Evolutionary conservation across 768 basidiomycete genomes (phyloP).

Genomic region (Mycena belliarum): DNA sequence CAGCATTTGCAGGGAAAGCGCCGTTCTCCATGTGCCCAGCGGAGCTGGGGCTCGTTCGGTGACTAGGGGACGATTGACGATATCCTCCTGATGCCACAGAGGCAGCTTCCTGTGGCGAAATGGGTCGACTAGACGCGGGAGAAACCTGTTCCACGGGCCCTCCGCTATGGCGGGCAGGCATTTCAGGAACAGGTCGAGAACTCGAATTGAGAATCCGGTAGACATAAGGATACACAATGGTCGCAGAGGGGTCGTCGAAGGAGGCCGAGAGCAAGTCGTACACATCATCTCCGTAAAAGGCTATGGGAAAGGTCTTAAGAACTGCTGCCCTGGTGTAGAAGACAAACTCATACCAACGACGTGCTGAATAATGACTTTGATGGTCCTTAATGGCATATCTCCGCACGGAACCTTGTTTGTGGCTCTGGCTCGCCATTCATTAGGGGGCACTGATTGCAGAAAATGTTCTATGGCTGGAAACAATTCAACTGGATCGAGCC

Average conservation of each 20-base stretch:
- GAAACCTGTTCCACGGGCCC: constrained; percentile 44
- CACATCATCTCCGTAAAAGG: constrained; percentile 83
- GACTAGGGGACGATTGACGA: constrained; percentile 60
- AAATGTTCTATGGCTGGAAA: constrained; percentile 94
- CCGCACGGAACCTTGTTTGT: constrained; percentile 91
- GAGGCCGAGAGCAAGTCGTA: constrained; percentile 89
- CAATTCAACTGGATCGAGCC: constrained; percentile 84
- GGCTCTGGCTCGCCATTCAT: constrained; percentile 92
- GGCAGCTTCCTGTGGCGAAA: constrained; percentile 67
- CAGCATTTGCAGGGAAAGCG: constrained; percentile 51
- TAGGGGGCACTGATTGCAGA: constrained; percentile 88
- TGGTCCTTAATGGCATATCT: constrained; percentile 96
- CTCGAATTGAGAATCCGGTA: constrained; percentile 85
- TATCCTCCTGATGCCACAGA: constrained; percentile 50
- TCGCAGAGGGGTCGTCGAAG: constrained; percentile 96
- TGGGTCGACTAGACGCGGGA: constrained; percentile 65
- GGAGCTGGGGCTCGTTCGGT: constrained; percentile 66
- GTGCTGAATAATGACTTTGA: constrained; percentile 98
- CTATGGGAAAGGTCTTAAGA: constrained; percentile 36
- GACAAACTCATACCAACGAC: constrained; percentile 74
- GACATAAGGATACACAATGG: constrained; percentile 94
- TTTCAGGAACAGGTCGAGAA: constrained; percentile 45
- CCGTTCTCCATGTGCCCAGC: constrained; percentile 63
- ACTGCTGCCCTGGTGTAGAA: not conserved
- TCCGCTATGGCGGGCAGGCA: constrained; percentile 34